Evolutionary conservation across 1,139 yeast genomes (phyloP), one percentile per base, ranked within the genome.

Genomic region (Chernovozyma sophiae-reginae): DNA sequence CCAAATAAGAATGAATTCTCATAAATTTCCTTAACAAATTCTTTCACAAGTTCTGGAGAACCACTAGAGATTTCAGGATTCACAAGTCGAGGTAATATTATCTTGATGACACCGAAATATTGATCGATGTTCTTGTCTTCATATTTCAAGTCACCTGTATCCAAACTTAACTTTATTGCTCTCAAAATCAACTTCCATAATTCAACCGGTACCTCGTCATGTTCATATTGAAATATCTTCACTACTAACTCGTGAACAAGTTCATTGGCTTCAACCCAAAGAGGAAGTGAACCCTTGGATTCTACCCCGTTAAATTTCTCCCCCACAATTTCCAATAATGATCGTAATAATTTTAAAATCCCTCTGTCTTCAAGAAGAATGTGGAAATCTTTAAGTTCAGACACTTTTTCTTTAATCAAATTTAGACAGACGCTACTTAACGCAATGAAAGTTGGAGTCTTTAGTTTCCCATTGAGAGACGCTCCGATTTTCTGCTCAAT

Each of bases 381-480:
- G 1, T 52, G 43, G 29, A 68, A 59, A 36, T 68, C 65, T 0
- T 41, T 42, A 1, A 70, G 45, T 1, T 48, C 39, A 0, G 49
- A 45, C 14, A 84, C 41, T 28, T 68, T 67, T 0, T 45, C 45
- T 3, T 53, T 49, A 20, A 86, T 49, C 7, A 74, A 46, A 11
- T 56, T 58, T 37, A 80, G 61, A 1, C 86, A 68, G 22, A 58
- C 52, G 38, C 70, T 70, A 45, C 92, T 75, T 3, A 83, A 60
- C 0, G 87, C 79, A 27, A 79, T 70, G 52, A 82, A 87, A 0
- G 87, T 73, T 2, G 95, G 92, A 22, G 76, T 65, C 41, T 77
- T 77, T 10, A 64, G 57, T 35, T 56, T 62, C 39, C 37, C 38
- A 25, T 54, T 45, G 13, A 56, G 42, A 31, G 58, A 57, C 32